Percentiles rank a stretch among this genome's conserved stretches.
Evolutionary conservation across 192 early-diverging fungal species (phyloP).

Genomic region (Backusella sp.): DNA sequence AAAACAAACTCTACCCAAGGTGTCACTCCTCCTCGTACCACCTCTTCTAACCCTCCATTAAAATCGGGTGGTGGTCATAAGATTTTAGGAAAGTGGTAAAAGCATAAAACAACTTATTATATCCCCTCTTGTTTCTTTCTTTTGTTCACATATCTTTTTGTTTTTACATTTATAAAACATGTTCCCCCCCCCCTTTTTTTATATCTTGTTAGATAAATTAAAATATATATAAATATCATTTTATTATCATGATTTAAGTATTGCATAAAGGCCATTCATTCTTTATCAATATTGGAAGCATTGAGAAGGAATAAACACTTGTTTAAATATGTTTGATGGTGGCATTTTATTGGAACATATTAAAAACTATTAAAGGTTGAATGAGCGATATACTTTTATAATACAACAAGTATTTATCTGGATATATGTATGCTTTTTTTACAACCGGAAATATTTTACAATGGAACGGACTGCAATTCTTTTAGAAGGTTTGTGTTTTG

Average conservation of each 20-base stretch:
- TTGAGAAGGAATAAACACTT: no score
- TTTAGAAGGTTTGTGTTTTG: no score
- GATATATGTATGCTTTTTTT: no score
- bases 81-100: slow-evolving; percentile 19
- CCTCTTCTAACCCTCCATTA: neutral
- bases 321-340: no score
- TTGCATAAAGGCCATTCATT: no score
- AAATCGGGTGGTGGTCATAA: slow-evolving; percentile 7
- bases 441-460: no score
- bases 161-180: neutral
- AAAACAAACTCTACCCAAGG: neutral
- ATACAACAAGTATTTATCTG: no score
- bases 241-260: neutral
- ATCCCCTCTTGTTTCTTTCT: neutral
- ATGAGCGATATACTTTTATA: no score
- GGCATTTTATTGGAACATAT: no score
- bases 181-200: neutral
- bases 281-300: no score
- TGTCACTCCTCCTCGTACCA: neutral
- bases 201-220: neutral
- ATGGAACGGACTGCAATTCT: no score
- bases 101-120: neutral
- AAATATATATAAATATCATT: neutral
- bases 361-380: no score
- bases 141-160: neutral